A percentile compares a stretch with the other conserved stretches of the same genome.
Conservation (phyloP, 139 green algal species). For the Marvania coccoides region DNA sequence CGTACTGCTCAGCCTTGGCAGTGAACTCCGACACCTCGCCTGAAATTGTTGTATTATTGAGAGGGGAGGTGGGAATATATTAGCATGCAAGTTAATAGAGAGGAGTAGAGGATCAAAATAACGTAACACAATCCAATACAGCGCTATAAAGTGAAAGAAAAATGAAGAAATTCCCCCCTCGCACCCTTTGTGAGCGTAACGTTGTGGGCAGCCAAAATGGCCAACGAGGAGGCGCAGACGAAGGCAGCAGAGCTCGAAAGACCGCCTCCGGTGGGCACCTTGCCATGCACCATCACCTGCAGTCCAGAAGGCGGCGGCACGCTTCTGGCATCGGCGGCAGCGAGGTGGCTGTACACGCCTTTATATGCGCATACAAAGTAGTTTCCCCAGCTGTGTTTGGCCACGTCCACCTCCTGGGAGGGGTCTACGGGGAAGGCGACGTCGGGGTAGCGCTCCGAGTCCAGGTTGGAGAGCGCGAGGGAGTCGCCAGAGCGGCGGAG, state of each 20-base stretch:
- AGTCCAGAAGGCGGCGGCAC: constrained; percentile 45
- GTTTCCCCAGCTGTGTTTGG: constrained; percentile 84
- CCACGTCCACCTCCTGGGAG: constrained; percentile 67
- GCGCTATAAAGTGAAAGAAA: no score
- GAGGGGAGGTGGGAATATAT: neutral
- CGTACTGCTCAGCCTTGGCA: constrained; percentile 61
- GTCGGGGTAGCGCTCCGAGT: constrained; percentile 61
- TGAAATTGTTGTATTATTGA: neutral
- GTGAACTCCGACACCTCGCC: constrained; percentile 80
- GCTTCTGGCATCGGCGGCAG: constrained; percentile 1
- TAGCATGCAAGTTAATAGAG: neutral
- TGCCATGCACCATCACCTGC: constrained; percentile 80
- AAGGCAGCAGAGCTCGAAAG: constrained; percentile 85
- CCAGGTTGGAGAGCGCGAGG: constrained; percentile 70
- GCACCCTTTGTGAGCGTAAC: constrained; percentile 22
- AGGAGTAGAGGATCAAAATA: no score
- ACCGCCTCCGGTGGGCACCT: constrained; percentile 75
- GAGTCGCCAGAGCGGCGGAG: constrained; percentile 29
- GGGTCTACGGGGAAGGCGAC: constrained; percentile 70
- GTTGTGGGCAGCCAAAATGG: constrained; percentile 55
- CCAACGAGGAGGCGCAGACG: constrained; percentile 76
- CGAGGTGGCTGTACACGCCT: constrained; percentile 64
- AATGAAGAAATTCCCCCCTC: neutral
- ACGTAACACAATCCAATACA: no score
- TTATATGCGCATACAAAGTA: constrained; percentile 95